A percentile compares a stretch with the other conserved stretches of the same genome.
Conservation (phyloP, 495 filamentous ascomycete species). For the Daldinia decipiens region DNA sequence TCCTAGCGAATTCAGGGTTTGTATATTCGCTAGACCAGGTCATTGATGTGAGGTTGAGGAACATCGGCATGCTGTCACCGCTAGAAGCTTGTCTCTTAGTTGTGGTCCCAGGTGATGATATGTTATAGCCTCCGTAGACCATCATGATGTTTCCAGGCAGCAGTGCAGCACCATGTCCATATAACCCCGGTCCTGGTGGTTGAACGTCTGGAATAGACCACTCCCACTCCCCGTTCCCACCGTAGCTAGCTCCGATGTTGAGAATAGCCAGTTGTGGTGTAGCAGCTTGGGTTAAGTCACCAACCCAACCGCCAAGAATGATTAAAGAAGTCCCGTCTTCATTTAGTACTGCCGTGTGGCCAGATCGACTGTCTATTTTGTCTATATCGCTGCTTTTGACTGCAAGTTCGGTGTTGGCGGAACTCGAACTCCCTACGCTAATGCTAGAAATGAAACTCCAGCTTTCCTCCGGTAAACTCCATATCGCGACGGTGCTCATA, state of each 20-base stretch:
- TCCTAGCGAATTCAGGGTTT: constrained; percentile 57
- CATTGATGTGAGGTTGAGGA: constrained; percentile 82
- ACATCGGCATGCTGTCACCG: constrained; percentile 63
- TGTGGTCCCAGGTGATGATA: constrained; percentile 60
- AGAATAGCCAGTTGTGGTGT: constrained; percentile 82
- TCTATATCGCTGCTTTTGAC: constrained; percentile 39
- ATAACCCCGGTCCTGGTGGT: constrained; percentile 68
- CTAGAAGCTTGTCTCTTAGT: constrained; percentile 46
- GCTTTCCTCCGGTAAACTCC: constrained; percentile 82
- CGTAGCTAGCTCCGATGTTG: constrained; percentile 74
- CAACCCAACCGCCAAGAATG: constrained; percentile 91
- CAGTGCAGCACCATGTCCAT: constrained; percentile 86
- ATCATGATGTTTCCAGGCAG: constrained; percentile 91
- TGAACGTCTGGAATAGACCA: constrained; percentile 73
- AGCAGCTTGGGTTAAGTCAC: constrained; percentile 76
- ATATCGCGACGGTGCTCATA: constrained; percentile 89
- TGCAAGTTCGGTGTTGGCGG: constrained; percentile 45
- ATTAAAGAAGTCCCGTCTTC: constrained; percentile 78
- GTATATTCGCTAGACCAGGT: constrained; percentile 76
- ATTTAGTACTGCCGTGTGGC: constrained; percentile 83
- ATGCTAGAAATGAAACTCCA: constrained; percentile 77
- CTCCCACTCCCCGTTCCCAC: constrained; percentile 73
- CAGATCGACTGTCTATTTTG: constrained; percentile 79
- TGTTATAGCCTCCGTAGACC: constrained; percentile 82
- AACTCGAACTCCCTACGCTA: constrained; percentile 59